Evolutionary conservation across 169 alveolate genomes (phyloP).

Genomic region (Cryptosporidium sp.): DNA sequence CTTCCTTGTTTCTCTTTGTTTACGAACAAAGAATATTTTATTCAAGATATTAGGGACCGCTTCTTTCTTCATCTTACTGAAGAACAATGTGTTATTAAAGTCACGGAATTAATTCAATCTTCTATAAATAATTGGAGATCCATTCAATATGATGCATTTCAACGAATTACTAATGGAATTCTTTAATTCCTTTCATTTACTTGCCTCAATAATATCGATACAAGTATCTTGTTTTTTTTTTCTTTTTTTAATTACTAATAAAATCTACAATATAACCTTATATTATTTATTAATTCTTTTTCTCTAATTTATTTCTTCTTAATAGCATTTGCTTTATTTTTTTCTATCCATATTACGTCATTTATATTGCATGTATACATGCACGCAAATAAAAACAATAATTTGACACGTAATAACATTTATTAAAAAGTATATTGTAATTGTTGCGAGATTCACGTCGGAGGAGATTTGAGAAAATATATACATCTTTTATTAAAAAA

Average conservation of each 20-base stretch:
- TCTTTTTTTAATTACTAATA: background rate
- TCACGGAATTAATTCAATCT: slow-evolving; percentile 89
- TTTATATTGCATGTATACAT: background rate
- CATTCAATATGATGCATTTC: slow-evolving; percentile 95
- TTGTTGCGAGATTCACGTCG: too few species aligned
- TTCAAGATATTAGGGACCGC: slow-evolving; percentile 77
- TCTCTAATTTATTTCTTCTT: too few species aligned
- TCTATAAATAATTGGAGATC: slow-evolving; percentile 94
- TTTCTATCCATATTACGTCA: background rate
- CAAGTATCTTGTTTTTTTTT: background rate
- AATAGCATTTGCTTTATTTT: too few species aligned
- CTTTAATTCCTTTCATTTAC: slow-evolving; percentile 75
- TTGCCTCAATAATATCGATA: background rate
- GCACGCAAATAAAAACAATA: background rate
- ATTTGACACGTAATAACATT: background rate
- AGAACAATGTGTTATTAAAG: slow-evolving; percentile 85
- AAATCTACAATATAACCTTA: background rate
- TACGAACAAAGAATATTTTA: slow-evolving; percentile 77
- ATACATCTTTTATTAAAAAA: too few species aligned
- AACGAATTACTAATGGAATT: slow-evolving; percentile 94
- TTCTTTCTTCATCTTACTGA: slow-evolving; percentile 80
- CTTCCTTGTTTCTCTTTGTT: slow-evolving; percentile 91
- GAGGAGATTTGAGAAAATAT: background rate
- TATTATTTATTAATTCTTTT: too few species aligned
- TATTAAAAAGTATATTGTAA: background rate